phyloP scores from a whole-genome alignment of 192 early-diverging fungal species.

The Coemansia sp. region DNA sequence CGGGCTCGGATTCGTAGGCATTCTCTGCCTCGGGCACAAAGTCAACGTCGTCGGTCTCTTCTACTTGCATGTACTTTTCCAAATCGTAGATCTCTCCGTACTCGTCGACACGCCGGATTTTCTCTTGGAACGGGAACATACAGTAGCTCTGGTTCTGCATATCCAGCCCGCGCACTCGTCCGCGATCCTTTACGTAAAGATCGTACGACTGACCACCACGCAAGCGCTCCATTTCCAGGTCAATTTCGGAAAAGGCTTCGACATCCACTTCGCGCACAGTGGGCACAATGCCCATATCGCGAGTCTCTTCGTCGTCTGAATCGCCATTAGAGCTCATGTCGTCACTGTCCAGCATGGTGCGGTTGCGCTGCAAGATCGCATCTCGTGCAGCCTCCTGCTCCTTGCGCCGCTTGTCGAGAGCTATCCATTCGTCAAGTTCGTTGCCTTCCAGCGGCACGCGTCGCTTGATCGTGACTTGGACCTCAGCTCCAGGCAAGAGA shows the following conservation, averaged over 20 bases:
- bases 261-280: slow-evolving; percentile 60
- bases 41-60: slow-evolving; percentile 38
- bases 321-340: slow-evolving; percentile 56
- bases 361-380: slow-evolving; percentile 62
- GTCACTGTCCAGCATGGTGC: slow-evolving; percentile 79
- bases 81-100: slow-evolving; percentile 86
- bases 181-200: slow-evolving; percentile 80
- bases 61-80: slow-evolving; percentile 56
- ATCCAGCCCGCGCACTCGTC: slow-evolving; percentile 70
- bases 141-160: slow-evolving; percentile 78
- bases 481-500: slow-evolving; percentile 28
- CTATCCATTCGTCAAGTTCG: slow-evolving; percentile 75
- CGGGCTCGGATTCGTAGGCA: slow-evolving; percentile 28
- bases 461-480: slow-evolving; percentile 53
- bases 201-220: slow-evolving; percentile 67
- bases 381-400: slow-evolving; percentile 79
- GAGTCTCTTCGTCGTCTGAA: slow-evolving; percentile 32
- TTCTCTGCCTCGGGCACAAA: slow-evolving; percentile 38
- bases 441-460: slow-evolving; percentile 83
- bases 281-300: slow-evolving; percentile 40
- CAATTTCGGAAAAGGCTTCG: slow-evolving; percentile 46
- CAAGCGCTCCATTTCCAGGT: slow-evolving; percentile 55
- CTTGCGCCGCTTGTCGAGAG: slow-evolving; percentile 61
- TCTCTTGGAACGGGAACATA: slow-evolving; percentile 88
- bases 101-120: slow-evolving; percentile 84